phyloP scores from a whole-genome alignment of 768 basidiomycete genomes.

The Boletales sp. region DNA sequence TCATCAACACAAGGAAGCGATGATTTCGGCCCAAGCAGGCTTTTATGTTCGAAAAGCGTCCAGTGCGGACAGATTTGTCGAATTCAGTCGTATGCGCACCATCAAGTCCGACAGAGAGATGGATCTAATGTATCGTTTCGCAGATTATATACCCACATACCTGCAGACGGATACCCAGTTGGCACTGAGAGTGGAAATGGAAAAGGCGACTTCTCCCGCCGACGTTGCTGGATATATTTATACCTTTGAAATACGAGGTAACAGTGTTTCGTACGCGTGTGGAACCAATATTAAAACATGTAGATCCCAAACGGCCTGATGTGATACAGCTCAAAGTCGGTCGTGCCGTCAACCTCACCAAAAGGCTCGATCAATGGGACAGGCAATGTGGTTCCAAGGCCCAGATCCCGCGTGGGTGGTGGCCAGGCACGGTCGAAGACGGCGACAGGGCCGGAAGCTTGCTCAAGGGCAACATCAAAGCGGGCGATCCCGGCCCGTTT shows the following conservation, averaged over 20 bases:
- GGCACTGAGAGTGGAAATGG: slow-evolving; percentile 53
- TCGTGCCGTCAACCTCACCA: slow-evolving; percentile 66
- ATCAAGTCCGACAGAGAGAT: background rate
- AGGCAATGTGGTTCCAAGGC: slow-evolving; percentile 79
- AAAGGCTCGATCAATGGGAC: slow-evolving; percentile 74
- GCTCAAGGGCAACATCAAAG: slow-evolving; percentile 61
- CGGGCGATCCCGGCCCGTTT: slow-evolving; percentile 58
- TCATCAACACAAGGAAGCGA: slow-evolving; percentile 56
- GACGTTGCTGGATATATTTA: slow-evolving; percentile 81
- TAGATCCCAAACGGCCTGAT: slow-evolving; percentile 33
- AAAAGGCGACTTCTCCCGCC: slow-evolving; percentile 45
- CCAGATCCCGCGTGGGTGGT: slow-evolving; percentile 70
- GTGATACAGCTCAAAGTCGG: slow-evolving; percentile 75
- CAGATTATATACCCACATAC: slow-evolving; percentile 72
- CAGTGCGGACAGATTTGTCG: slow-evolving; percentile 41
- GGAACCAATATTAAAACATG: slow-evolving; percentile 4
- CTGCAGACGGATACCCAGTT: slow-evolving; percentile 58
- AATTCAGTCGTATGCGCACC: slow-evolving; percentile 49
- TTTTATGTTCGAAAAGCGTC: slow-evolving; percentile 52
- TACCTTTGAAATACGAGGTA: slow-evolving; percentile 75
- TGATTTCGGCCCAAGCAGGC: slow-evolving; percentile 46
- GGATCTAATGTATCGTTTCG: slow-evolving; percentile 5
- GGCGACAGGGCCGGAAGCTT: slow-evolving; percentile 40
- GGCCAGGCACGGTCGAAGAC: slow-evolving; percentile 54
- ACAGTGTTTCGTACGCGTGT: slow-evolving; percentile 1